Evolutionary conservation across 2,329 filamentous ascomycete species (phyloP).

Genomic region (Diatrype stigma): DNA sequence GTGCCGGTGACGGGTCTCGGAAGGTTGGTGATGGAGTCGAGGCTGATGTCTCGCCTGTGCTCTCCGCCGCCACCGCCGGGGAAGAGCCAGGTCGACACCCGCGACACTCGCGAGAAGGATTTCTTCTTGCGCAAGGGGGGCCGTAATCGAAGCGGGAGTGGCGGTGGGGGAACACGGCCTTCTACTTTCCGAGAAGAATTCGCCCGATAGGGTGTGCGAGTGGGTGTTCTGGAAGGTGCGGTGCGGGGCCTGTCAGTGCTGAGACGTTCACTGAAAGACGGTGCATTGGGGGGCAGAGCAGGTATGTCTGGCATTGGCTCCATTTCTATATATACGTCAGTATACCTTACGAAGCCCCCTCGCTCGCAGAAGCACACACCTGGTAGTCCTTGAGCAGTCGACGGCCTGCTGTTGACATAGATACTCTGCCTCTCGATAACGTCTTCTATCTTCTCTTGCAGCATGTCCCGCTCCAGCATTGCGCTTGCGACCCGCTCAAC

Average conservation of each 20-base stretch:
- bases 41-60: constrained; percentile 35
- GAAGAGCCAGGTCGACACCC: constrained; percentile 56
- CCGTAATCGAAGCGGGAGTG: constrained; percentile 54
- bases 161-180: constrained; percentile 45
- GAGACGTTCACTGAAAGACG: constrained; percentile 54
- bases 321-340: constrained; percentile 31
- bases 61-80: constrained; percentile 26
- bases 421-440: constrained; percentile 58
- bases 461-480: constrained; percentile 54
- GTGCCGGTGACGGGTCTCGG: constrained; percentile 46
- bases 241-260: constrained; percentile 40
- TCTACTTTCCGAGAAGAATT: constrained; percentile 31
- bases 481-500: constrained; percentile 53
- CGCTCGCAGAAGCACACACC: constrained; percentile 18
- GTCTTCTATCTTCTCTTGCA: constrained; percentile 57
- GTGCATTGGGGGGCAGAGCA: constrained; percentile 51
- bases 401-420: constrained; percentile 49
- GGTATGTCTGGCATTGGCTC: constrained; percentile 54
- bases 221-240: constrained; percentile 26
- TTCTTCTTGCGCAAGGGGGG: constrained; percentile 63
- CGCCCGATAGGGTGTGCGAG: constrained; percentile 32
- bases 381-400: constrained; percentile 42
- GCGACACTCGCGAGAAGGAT: constrained; percentile 58
- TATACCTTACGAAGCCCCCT: constrained; percentile 2
- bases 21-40: constrained; percentile 51